phyloP scores from a whole-genome alignment of 83 land plant species.

The Diphasiastrum complanatum region DNA sequence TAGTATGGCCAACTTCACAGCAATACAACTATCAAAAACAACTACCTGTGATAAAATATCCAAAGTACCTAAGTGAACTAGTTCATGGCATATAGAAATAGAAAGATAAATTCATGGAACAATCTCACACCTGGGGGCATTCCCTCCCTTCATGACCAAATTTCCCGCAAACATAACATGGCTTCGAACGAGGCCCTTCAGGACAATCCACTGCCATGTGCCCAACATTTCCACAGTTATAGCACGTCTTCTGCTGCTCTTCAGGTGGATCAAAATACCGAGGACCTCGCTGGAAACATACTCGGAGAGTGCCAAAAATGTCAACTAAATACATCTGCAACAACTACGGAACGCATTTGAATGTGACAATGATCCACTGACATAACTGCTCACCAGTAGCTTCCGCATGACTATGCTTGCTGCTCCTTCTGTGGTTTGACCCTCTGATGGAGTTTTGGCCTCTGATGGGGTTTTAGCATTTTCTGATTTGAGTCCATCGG shows the following conservation, averaged over 20 bases:
- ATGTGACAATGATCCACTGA: not conserved
- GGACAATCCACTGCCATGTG: slow-evolving; percentile 54
- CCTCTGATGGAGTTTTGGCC: slow-evolving; percentile 8
- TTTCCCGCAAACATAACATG: slow-evolving; percentile 87
- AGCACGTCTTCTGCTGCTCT: slow-evolving; percentile 48
- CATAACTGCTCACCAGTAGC: slow-evolving; percentile 16
- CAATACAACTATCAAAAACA: no score
- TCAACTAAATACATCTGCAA: not conserved
- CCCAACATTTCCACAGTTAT: slow-evolving; percentile 73
- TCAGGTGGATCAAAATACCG: slow-evolving; percentile 89
- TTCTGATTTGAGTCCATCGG: not conserved
- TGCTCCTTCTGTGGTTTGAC: slow-evolving; percentile 13
- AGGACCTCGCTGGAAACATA: slow-evolving; percentile 63
- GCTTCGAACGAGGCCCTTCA: slow-evolving; percentile 56
- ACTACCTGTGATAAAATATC: no score
- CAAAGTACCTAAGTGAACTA: no score
- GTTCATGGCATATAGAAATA: no score
- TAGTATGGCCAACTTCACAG: no score
- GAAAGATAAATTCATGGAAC: no score
- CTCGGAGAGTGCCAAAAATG: not conserved
- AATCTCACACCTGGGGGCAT: slow-evolving; percentile 63
- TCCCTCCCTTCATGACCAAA: slow-evolving; percentile 56
- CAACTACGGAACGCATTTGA: not conserved
- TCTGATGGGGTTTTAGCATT: not conserved
- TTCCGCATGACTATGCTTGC: slow-evolving; percentile 32